Percentiles rank a stretch among this genome's conserved stretches.
Conservation (phyloP, 2,329 filamentous ascomycete genomes). For the Sporothrix humicola region DNA sequence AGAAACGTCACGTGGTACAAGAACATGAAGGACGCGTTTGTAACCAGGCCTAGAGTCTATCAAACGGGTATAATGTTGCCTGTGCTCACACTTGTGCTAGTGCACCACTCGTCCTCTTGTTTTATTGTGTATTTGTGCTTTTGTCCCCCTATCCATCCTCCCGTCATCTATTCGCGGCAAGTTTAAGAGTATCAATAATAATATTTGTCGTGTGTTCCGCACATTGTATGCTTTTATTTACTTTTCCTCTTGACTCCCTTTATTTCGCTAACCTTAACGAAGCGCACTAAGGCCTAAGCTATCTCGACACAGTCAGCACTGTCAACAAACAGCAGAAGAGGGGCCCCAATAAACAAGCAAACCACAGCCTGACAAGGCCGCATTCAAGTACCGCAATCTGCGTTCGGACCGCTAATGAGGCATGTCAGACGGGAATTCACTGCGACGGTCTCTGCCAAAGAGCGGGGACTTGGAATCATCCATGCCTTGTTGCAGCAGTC, state of each 20-base stretch:
- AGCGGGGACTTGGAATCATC: constrained; percentile 8
- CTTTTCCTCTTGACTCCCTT: not conserved
- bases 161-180: constrained; percentile 9
- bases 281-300: no score
- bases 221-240: no score
- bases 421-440: constrained; percentile 21
- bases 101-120: constrained; percentile 11
- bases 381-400: not conserved
- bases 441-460: not conserved
- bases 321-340: not conserved
- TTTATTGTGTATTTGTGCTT: no score
- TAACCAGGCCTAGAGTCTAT: not conserved
- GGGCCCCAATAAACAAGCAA: not conserved
- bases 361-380: constrained; percentile 6
- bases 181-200: not conserved
- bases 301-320: constrained; percentile 10
- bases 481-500: not conserved
- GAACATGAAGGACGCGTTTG: not conserved
- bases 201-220: no score
- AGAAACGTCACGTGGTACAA: not conserved
- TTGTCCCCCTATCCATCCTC: not conserved
- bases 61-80: not conserved
- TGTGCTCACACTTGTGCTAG: constrained; percentile 1
- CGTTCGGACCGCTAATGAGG: not conserved
- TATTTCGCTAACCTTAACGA: not conserved